A percentile compares a stretch with the other conserved stretches of the same genome.
phyloP scores from a whole-genome alignment of 2,329 filamentous ascomycete genomes.

The Ceratocystis albifundus region DNA sequence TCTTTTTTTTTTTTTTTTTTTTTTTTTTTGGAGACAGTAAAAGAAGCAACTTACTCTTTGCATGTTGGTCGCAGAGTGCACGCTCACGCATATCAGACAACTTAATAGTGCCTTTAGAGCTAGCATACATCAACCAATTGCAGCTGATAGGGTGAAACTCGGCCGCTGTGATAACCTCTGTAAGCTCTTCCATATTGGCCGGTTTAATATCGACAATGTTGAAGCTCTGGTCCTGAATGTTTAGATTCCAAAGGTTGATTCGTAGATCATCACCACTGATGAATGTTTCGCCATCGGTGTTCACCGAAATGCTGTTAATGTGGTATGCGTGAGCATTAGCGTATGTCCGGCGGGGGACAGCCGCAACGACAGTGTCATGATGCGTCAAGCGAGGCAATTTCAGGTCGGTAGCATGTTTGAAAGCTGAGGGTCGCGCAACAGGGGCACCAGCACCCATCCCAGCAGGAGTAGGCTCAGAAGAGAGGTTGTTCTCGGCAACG shows the following conservation, averaged over 20 bases:
- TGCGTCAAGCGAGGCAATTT: conserved; percentile 94
- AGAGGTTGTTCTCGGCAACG: conserved; percentile 96
- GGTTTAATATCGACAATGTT: conserved; percentile 99
- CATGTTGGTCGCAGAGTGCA: conserved; percentile 87
- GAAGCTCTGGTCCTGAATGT: conserved; percentile 99
- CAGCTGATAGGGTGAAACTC: conserved; percentile 96
- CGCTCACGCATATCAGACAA: conserved; percentile 97
- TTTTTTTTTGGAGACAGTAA: conserved; percentile 10
- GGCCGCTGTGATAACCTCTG: conserved; percentile 94
- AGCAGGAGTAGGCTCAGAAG: conserved; percentile 77
- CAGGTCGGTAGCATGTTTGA: conserved; percentile 69
- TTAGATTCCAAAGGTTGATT: conserved; percentile 98
- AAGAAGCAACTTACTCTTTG: conserved; percentile 56
- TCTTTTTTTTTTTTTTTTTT: too few relatives aligned
- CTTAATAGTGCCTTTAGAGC: conserved; percentile 98
- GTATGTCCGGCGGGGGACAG: conserved; percentile 89
- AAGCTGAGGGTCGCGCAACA: conserved; percentile 53
- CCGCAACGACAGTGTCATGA: conserved; percentile 95
- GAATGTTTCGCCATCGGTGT: conserved; percentile 98
- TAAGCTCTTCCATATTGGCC: conserved; percentile 98
- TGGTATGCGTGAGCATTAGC: conserved; percentile 98
- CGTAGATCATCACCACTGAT: conserved; percentile 96
- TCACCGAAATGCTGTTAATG: conserved; percentile 99
- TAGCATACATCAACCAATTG: conserved; percentile 99
- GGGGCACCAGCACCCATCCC: conserved; percentile 65